A percentile compares a stretch with the other conserved stretches of the same genome.
phyloP scores from a whole-genome alignment of 495 filamentous ascomycete genomes.

The Articulospora tetracladia region DNA sequence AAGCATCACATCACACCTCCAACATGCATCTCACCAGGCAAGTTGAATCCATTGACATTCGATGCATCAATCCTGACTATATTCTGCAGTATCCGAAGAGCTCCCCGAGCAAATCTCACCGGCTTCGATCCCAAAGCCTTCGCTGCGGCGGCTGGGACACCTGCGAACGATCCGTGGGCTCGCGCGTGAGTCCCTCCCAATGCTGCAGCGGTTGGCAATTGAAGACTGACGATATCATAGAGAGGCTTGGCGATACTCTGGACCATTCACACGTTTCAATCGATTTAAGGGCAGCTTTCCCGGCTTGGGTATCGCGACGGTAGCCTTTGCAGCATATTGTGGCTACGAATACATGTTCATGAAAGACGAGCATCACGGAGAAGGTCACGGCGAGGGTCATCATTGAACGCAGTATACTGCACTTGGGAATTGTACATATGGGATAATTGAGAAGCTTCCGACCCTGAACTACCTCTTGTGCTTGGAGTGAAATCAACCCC shows the following conservation, averaged over 20 bases:
- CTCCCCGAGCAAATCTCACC: constrained; percentile 65
- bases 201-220: not conserved
- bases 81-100: constrained; percentile 16
- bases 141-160: constrained; percentile 58
- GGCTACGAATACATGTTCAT: constrained; percentile 83
- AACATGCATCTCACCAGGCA: constrained; percentile 24
- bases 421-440: constrained; percentile 21
- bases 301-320: constrained; percentile 85
- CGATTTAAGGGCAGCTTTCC: constrained; percentile 84
- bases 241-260: constrained; percentile 91
- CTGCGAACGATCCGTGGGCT: constrained; percentile 80
- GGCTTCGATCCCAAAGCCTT: constrained; percentile 79
- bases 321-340: constrained; percentile 87
- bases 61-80: not conserved
- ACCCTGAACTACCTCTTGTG: not conserved
- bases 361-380: constrained; percentile 67
- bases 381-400: constrained; percentile 41
- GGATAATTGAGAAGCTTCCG: not conserved
- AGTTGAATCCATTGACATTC: constrained; percentile 9
- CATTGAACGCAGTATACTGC: constrained; percentile 20
- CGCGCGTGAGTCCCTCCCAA: constrained; percentile 10
- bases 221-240: constrained; percentile 39
- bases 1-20: constrained; percentile 8
- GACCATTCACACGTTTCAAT: constrained; percentile 82
- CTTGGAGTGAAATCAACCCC: not conserved